Percentiles rank a stretch among this genome's conserved stretches.
These are phyloP conservation scores for Fusarium pseudocircinatum DNA, from an alignment of 2,329 filamentous ascomycete species.

Conservation along the genomic window DNA sequence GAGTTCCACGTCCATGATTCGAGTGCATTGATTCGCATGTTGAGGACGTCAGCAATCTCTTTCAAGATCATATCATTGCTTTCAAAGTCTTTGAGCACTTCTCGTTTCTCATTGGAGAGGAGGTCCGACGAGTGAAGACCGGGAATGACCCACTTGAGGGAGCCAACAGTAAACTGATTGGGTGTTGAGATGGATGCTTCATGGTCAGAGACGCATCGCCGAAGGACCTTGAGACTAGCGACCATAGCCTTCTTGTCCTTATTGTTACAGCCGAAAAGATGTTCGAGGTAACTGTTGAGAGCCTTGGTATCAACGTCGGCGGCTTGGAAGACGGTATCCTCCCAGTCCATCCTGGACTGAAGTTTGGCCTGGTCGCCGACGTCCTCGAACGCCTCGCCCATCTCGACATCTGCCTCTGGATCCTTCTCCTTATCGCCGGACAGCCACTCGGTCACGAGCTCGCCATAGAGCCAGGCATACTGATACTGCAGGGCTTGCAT, in stretches of 20 bases:
- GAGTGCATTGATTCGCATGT: constrained; percentile 59
- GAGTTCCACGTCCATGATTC: constrained; percentile 58
- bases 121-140: constrained; percentile 57
- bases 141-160: constrained; percentile 52
- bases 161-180: constrained; percentile 48
- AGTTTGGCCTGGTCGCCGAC: constrained; percentile 54
- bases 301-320: constrained; percentile 49
- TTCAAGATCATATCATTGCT: constrained; percentile 53
- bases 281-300: constrained; percentile 53
- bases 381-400: constrained; percentile 52
- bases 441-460: constrained; percentile 60
- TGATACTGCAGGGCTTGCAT: constrained; percentile 55
- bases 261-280: constrained; percentile 51
- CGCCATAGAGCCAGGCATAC: constrained; percentile 56
- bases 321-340: constrained; percentile 55
- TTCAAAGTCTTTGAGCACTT: constrained; percentile 55
- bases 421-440: constrained; percentile 40
- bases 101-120: constrained; percentile 54
- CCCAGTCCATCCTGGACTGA: constrained; percentile 53
- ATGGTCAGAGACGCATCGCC: constrained; percentile 43
- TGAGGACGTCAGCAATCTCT: constrained; percentile 63
- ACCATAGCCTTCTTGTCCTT: constrained; percentile 38
- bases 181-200: constrained; percentile 44
- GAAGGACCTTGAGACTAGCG: constrained; percentile 42
- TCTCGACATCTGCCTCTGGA: constrained; percentile 36